phyloP scores from a whole-genome alignment of 306 rosid species.

The Leucaena leucocephala region DNA sequence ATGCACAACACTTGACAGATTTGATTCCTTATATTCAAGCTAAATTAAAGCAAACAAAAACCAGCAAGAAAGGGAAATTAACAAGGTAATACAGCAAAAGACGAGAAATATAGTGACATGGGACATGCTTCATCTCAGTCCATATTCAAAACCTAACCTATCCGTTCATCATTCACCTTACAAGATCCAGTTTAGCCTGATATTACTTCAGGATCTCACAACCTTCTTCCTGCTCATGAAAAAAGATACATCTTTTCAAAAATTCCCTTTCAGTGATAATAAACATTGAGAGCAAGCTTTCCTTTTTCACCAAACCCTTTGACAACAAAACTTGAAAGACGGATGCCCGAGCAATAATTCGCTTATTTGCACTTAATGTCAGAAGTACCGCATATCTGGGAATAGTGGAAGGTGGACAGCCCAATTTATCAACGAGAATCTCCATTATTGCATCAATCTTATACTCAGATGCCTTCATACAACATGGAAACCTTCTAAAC shows the following conservation, averaged over 20 bases:
- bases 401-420: conserved; percentile 28
- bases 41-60: too few species aligned
- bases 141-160: too few species aligned
- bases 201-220: neutral
- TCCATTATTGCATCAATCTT: conserved; percentile 38
- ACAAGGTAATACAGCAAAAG: too few species aligned
- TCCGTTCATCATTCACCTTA: neutral
- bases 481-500: conserved; percentile 34
- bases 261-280: conserved; percentile 8
- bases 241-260: conserved; percentile 15
- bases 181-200: neutral
- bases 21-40: too few species aligned
- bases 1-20: too few species aligned
- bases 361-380: conserved; percentile 28
- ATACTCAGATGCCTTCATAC: conserved; percentile 31
- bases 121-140: too few species aligned
- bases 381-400: neutral
- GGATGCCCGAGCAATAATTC: conserved; percentile 43
- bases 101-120: too few species aligned
- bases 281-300: neutral
- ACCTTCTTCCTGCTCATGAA: conserved; percentile 20
- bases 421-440: conserved; percentile 37
- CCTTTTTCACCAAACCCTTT: conserved; percentile 25
- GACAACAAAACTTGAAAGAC: conserved; percentile 34
- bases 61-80: too few species aligned